A percentile compares a stretch with the other conserved stretches of the same genome.
phyloP scores from a whole-genome alignment of 495 filamentous ascomycete genomes.

The Neurospora intermedia region DNA sequence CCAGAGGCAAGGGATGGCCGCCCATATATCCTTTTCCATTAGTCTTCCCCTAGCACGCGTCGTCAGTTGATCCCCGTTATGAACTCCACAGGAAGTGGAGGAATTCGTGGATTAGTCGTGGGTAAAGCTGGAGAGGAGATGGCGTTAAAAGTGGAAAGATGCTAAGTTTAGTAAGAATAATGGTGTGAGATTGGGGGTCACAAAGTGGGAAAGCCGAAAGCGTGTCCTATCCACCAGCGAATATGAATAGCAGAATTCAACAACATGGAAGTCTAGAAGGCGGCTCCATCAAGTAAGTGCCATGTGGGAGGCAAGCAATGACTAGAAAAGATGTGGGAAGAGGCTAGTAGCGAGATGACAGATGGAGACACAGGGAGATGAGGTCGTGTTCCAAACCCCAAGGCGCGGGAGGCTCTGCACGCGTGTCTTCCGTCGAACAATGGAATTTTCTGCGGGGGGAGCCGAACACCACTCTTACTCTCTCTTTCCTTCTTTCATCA shows the following conservation, averaged over 20 bases:
- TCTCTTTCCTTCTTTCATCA: not conserved
- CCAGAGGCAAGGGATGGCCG: not conserved
- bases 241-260: not conserved
- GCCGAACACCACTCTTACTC: not conserved
- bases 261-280: not conserved
- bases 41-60: not conserved
- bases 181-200: not conserved
- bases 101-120: not conserved
- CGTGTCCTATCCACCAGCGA: not conserved
- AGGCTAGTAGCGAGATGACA: not conserved
- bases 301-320: not conserved
- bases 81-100: not conserved
- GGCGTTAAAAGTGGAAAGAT: not conserved
- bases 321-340: not conserved
- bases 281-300: not conserved
- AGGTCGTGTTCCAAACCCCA: not conserved
- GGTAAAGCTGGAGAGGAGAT: not conserved
- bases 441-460: not conserved
- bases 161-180: not conserved
- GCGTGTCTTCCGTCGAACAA: not conserved
- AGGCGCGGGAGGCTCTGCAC: not conserved
- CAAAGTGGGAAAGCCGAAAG: not conserved
- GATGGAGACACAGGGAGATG: not conserved
- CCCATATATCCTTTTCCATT: not conserved
- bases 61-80: not conserved